Evolutionary conservation across 164 flowering plant genomes (phyloP).

Genomic region (Stephania yunnanensis): DNA sequence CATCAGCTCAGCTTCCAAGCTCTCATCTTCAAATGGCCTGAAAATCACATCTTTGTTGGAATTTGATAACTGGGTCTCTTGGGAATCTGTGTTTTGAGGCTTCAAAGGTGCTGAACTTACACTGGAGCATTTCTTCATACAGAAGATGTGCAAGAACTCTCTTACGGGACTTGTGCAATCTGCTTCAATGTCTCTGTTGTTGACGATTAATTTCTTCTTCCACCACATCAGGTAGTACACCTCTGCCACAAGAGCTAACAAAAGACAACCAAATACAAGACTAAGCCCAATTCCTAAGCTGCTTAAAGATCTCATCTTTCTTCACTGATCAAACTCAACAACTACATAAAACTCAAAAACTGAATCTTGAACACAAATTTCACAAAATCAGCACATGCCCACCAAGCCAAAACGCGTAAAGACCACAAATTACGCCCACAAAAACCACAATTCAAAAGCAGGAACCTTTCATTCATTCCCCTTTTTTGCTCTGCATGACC

Average conservation of each 20-base stretch:
- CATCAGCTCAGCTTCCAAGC: conserved; percentile 60
- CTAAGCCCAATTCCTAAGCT: conserved; percentile 70
- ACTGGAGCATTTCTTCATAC: conserved; percentile 50
- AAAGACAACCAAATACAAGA: conserved; percentile 62
- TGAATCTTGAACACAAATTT: background rate
- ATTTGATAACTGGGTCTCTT: conserved; percentile 17
- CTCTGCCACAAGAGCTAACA: conserved; percentile 69
- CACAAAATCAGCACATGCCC: background rate
- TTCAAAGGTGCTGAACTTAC: conserved; percentile 33
- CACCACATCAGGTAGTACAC: conserved; percentile 82
- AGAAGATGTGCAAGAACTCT: conserved; percentile 50
- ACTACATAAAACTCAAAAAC: background rate
- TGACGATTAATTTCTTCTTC: conserved; percentile 48
- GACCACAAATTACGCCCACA: background rate
- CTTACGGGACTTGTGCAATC: conserved; percentile 43
- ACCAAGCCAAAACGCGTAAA: background rate
- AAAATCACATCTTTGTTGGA: conserved; percentile 32
- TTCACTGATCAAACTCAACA: background rate
- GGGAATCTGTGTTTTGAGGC: conserved; percentile 26
- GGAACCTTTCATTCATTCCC: background rate
- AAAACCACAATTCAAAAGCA: background rate
- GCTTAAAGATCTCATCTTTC: conserved; percentile 53
- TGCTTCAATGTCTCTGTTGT: conserved; percentile 39
- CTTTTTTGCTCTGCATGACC: too few relatives aligned
- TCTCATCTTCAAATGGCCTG: conserved; percentile 51